Evolutionary conservation across 2,329 filamentous ascomycete genomes (phyloP).

Genomic region (Harringtonia aguacate): DNA sequence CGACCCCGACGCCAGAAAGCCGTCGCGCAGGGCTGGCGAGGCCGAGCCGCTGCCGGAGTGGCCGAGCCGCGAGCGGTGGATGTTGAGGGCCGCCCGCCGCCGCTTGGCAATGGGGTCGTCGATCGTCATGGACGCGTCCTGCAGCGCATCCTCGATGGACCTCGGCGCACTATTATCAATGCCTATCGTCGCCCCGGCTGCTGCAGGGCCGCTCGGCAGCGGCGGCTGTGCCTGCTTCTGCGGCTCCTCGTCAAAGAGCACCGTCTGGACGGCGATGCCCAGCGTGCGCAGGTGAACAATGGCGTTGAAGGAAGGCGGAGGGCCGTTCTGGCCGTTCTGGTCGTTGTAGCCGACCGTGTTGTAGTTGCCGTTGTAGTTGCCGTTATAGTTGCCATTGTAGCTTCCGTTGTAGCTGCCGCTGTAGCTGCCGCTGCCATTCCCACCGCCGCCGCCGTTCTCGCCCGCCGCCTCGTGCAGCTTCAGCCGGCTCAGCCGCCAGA

Average conservation of each 20-base stretch:
- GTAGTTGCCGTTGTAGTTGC: constrained; percentile 17
- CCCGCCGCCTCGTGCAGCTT: constrained; percentile 41
- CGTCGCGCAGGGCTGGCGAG: constrained; percentile 16
- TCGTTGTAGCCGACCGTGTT: no score
- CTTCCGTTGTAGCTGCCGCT: background rate
- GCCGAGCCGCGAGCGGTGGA: constrained; percentile 33
- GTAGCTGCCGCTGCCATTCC: constrained; percentile 18
- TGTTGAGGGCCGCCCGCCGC: constrained; percentile 39
- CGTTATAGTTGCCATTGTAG: constrained; percentile 3
- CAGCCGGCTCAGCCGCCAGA: constrained; percentile 73
- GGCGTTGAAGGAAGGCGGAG: constrained; percentile 43
- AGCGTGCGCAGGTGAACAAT: constrained; percentile 67
- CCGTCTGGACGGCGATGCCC: constrained; percentile 72
- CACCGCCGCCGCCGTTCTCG: constrained; percentile 2
- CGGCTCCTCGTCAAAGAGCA: constrained; percentile 78
- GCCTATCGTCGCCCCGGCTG: constrained; percentile 26
- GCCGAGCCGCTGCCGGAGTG: constrained; percentile 25
- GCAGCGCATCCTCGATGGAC: constrained; percentile 80
- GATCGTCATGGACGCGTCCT: constrained; percentile 85
- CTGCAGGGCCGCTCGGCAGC: background rate
- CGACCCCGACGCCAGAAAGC: constrained; percentile 15
- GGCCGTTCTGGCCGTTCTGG: constrained; percentile 2
- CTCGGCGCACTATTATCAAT: constrained; percentile 26
- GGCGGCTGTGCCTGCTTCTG: constrained; percentile 26
- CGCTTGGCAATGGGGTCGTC: constrained; percentile 53